These are phyloP conservation scores for Alternaria tenuissima DNA, from an alignment of 2,329 filamentous ascomycete genomes.

Conservation along the genomic window DNA sequence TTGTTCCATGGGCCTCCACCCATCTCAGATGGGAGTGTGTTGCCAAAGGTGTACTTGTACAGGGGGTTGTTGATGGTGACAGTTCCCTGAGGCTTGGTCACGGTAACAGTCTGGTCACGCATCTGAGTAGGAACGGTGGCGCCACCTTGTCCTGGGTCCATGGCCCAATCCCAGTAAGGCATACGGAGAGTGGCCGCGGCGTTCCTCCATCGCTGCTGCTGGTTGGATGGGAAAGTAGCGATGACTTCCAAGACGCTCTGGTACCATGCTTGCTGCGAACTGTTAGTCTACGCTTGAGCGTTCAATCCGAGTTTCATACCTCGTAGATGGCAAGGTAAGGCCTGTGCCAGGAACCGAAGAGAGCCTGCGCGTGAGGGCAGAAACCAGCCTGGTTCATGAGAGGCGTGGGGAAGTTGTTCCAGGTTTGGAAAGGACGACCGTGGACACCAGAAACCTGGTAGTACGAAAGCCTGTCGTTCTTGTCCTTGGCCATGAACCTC, in stretches of 20 bases:
- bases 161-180: constrained; percentile 61
- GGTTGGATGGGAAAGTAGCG: constrained; percentile 51
- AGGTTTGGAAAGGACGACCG: constrained; percentile 71
- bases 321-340: constrained; percentile 75
- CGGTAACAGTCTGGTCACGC: constrained; percentile 52
- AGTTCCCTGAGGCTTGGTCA: constrained; percentile 54
- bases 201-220: constrained; percentile 51
- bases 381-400: constrained; percentile 69
- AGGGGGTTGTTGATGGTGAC: constrained; percentile 56
- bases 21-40: constrained; percentile 64
- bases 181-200: constrained; percentile 54
- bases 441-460: constrained; percentile 84
- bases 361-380: constrained; percentile 76
- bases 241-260: constrained; percentile 53
- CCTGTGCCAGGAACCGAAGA: constrained; percentile 86
- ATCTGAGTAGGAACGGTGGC: constrained; percentile 46
- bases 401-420: constrained; percentile 58
- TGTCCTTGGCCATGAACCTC: constrained; percentile 73
- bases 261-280: constrained; percentile 54
- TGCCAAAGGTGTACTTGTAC: constrained; percentile 55
- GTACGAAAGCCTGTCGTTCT: constrained; percentile 73
- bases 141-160: constrained; percentile 39
- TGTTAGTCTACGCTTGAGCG: not conserved
- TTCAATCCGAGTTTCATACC: constrained; percentile 45
- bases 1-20: constrained; percentile 46